Evolutionary conservation across 1,139 yeast species (phyloP).

Genomic region (Kurtzmaniella natalensis): DNA sequence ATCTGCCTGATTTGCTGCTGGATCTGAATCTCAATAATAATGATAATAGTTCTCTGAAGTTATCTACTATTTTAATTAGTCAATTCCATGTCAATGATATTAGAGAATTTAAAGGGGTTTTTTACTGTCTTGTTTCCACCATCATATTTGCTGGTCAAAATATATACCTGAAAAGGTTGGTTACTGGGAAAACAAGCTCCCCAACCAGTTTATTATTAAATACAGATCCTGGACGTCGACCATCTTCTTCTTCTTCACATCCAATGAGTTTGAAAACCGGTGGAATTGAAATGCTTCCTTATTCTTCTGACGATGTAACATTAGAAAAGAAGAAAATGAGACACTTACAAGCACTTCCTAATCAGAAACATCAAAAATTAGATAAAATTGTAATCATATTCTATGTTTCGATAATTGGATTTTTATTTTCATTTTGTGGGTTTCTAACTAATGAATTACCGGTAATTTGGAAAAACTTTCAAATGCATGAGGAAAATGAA

Average conservation of each 20-base stretch:
- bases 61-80: not conserved
- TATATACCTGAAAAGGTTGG: constrained; percentile 38
- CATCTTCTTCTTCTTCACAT: not conserved
- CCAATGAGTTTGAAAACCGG: not conserved
- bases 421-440: constrained; percentile 27
- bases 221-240: constrained; percentile 9
- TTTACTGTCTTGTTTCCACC: constrained; percentile 27
- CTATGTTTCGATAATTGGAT: constrained; percentile 34
- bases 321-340: constrained; percentile 13
- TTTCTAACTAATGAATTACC: constrained; percentile 30
- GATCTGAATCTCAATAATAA: not conserved
- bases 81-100: constrained; percentile 11
- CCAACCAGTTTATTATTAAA: constrained; percentile 29
- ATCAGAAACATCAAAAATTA: constrained; percentile 20
- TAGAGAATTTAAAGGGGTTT: constrained; percentile 25
- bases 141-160: constrained; percentile 38
- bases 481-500: not conserved
- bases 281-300: constrained; percentile 21
- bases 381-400: constrained; percentile 37
- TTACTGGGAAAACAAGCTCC: constrained; percentile 30
- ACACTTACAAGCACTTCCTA: constrained; percentile 2
- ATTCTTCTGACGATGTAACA: constrained; percentile 30
- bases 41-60: not conserved
- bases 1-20: constrained; percentile 7
- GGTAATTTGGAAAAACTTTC: constrained; percentile 3